These are phyloP conservation scores for Solanum lycopersicoides DNA, from an alignment of 257 asterid genomes.

Conservation along the genomic window DNA sequence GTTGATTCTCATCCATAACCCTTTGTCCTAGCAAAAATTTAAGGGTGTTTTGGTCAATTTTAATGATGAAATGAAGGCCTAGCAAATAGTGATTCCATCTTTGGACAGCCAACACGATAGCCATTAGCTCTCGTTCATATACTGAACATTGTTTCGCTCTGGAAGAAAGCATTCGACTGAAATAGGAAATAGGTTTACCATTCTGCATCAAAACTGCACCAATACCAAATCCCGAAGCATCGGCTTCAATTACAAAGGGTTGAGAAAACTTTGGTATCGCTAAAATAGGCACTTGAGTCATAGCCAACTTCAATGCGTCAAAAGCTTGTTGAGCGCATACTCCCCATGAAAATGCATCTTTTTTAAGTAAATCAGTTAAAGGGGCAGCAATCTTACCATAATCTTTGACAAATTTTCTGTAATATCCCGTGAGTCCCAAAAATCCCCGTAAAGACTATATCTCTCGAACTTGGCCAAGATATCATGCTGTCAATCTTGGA, in stretches of 20 bases:
- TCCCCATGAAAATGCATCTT: no score
- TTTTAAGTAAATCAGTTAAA: no score
- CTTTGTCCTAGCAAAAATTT: neutral
- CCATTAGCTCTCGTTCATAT: neutral
- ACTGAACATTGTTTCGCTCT: no score
- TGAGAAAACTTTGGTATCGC: no score
- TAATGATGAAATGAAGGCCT: neutral
- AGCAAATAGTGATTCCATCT: neutral
- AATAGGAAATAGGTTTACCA: no score
- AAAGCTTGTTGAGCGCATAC: no score
- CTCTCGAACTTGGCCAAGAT: neutral
- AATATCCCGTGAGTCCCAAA: neutral
- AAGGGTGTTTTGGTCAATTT: neutral
- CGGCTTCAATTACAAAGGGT: no score
- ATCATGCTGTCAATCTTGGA: neutral
- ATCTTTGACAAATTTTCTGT: neutral
- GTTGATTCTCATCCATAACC: neutral
- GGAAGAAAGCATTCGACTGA: no score
- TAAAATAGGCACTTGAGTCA: no score
- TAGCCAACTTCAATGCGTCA: no score
- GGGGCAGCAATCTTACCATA: neutral
- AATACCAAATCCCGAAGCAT: no score
- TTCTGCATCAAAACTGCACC: no score
- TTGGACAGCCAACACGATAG: neutral
- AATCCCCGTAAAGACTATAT: neutral